Conservation (phyloP, 495 filamentous ascomycete species). For the Neurospora intermedia region DNA sequence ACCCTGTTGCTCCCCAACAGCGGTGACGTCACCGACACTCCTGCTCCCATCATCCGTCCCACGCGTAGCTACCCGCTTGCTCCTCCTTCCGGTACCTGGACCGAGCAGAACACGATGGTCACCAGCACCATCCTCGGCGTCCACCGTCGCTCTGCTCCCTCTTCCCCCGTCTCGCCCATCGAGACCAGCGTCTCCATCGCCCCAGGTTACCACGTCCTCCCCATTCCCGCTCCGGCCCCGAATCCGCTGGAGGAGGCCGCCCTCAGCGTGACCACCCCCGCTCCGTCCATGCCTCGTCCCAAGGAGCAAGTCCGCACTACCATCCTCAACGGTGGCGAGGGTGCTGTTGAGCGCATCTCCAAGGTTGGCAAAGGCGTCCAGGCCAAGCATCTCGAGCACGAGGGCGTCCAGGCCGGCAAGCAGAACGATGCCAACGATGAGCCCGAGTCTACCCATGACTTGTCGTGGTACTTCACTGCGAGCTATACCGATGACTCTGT, state of each 20-base stretch:
- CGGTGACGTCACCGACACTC: not conserved
- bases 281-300: not conserved
- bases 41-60: not conserved
- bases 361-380: not conserved
- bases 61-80: not conserved
- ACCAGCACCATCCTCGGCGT: not conserved
- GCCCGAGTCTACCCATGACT: not conserved
- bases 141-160: not conserved
- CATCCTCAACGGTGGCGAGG: not conserved
- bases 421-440: not conserved
- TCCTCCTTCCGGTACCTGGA: not conserved
- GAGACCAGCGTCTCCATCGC: not conserved
- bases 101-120: not conserved
- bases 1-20: not conserved
- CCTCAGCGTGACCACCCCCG: not conserved
- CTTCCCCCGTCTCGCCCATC: not conserved
- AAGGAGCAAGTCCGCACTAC: not conserved
- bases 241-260: not conserved
- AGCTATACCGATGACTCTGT: not conserved
- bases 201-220: not conserved
- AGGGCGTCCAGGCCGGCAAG: not conserved
- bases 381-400: not conserved
- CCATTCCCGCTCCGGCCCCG: not conserved
- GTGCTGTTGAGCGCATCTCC: not conserved
- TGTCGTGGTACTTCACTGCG: not conserved